Evolutionary conservation across 306 rosid genomes (phyloP), one percentile per base, ranked within the genome.

Genomic region (Luffa acutangula): DNA sequence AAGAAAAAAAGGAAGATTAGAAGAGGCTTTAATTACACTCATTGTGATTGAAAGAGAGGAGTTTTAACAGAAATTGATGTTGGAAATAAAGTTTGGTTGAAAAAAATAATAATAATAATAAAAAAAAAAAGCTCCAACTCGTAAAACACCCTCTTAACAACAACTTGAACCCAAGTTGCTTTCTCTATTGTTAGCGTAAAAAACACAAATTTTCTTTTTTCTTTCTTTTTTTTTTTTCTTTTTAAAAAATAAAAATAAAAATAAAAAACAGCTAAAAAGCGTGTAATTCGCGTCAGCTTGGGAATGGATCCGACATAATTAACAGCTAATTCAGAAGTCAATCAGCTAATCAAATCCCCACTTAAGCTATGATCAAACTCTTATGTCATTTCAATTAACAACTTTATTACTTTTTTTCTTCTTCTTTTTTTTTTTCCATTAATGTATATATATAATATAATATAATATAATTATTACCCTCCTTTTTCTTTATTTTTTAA

Each of bases 311-410:
- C 41, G 43, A 73, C 77, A 31, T 48, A 21, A 73, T 73, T 73
- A 73, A 73, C 59, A 73, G 59, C 77, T 73, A 73, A 73, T 73
- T 45, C 58, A 49, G 0, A 73, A 73, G 77, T 73, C 77, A 73
- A 73, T 73, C 77, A 73, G 25, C 77, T 69, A 69, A 69, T 69
- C 77, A 73, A 46, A 70, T 70, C 59, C 42, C 56, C 77, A 48
- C 77, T 69, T 73, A 73, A 73, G 11, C 41, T 21, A 25, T 74
- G 14, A 74, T 74, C 17, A 49, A 49, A 13, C 59, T 31, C 58
- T 49, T 31, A 25, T 48, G 25, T 31, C 42, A 48, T 25, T 69
- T 69, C 8, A 69, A 21, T 69, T 25, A 25, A 4, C 36, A 6
- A 69, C 33, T 12, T 11, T 20, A 2, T 9, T 5, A 25, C 9